Conservation (phyloP, 208 protist species). For the Strigomonas galati region DNA sequence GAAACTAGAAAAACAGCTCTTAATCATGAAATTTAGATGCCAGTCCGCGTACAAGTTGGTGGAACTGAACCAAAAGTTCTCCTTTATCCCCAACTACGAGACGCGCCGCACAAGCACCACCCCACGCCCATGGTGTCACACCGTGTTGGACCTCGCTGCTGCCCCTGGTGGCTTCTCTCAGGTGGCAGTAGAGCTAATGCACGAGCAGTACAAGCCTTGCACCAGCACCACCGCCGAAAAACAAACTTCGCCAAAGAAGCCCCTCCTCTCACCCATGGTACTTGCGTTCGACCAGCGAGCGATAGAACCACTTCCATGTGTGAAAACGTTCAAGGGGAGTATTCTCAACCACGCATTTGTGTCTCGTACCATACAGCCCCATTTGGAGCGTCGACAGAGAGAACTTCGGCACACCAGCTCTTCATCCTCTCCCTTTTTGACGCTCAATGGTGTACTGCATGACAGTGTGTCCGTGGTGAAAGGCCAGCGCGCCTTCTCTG, state of each 20-base stretch:
- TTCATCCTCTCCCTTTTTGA: not conserved
- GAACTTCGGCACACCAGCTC: conserved; percentile 1
- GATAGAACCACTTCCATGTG: conserved; percentile 39
- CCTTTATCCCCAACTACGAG: conserved; percentile 12
- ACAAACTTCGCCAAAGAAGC: too few relatives aligned
- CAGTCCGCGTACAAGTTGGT: conserved; percentile 62
- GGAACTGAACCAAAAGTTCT: conserved; percentile 49
- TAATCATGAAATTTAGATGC: conserved; percentile 37
- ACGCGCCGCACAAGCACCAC: not conserved
- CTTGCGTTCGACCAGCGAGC: conserved; percentile 56
- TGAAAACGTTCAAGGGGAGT: conserved; percentile 35
- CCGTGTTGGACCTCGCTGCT: conserved; percentile 67
- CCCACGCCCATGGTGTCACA: conserved; percentile 23
- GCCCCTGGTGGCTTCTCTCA: conserved; percentile 71
- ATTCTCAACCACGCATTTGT: conserved; percentile 43
- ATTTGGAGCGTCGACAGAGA: not conserved
- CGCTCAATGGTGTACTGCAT: conserved; percentile 56
- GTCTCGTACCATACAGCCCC: conserved; percentile 17
- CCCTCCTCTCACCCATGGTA: conserved; percentile 28
- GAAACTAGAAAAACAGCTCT: not conserved
- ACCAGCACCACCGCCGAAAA: too few relatives aligned
- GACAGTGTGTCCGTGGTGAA: conserved; percentile 72
- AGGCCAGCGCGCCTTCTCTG: conserved; percentile 52
- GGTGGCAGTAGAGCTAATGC: conserved; percentile 61
- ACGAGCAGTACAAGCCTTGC: not conserved